Conservation (phyloP, 495 filamentous ascomycete species). For the Lichina pygmaea region DNA sequence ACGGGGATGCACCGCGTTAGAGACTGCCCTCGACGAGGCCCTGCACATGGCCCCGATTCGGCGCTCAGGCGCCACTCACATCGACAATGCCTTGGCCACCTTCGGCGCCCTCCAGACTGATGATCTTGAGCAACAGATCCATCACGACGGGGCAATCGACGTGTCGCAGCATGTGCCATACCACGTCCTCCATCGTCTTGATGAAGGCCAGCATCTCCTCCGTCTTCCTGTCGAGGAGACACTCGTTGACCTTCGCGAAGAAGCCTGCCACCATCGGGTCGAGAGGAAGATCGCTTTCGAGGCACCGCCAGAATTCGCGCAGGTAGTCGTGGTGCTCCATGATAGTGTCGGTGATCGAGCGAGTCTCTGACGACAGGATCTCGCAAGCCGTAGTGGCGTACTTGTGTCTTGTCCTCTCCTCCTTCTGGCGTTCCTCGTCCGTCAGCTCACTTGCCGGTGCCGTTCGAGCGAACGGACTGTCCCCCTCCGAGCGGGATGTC, state of each 20-base stretch:
- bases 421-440: slow-evolving; percentile 35
- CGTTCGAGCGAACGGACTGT: slow-evolving; percentile 1
- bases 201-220: slow-evolving; percentile 82
- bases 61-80: slow-evolving; percentile 24
- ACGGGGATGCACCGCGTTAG: not conserved
- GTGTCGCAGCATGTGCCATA: slow-evolving; percentile 69
- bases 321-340: slow-evolving; percentile 59
- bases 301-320: slow-evolving; percentile 71
- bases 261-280: slow-evolving; percentile 87
- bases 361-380: slow-evolving; percentile 82
- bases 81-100: slow-evolving; percentile 84
- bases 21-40: not conserved
- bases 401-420: slow-evolving; percentile 67
- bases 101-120: slow-evolving; percentile 83
- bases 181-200: slow-evolving; percentile 52
- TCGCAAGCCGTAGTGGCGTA: slow-evolving; percentile 84
- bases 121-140: slow-evolving; percentile 92
- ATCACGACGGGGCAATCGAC: slow-evolving; percentile 97
- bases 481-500: not conserved
- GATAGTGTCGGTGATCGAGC: slow-evolving; percentile 80
- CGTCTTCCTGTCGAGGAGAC: slow-evolving; percentile 88
- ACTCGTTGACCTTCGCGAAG: slow-evolving; percentile 96
- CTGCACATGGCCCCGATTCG: not conserved
- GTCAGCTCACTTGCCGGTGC: not conserved
- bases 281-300: slow-evolving; percentile 52